Base-by-base conservation (phyloP, 2,329 filamentous ascomycete species). In the Paraphoma chrysanthemicola region DNA sequence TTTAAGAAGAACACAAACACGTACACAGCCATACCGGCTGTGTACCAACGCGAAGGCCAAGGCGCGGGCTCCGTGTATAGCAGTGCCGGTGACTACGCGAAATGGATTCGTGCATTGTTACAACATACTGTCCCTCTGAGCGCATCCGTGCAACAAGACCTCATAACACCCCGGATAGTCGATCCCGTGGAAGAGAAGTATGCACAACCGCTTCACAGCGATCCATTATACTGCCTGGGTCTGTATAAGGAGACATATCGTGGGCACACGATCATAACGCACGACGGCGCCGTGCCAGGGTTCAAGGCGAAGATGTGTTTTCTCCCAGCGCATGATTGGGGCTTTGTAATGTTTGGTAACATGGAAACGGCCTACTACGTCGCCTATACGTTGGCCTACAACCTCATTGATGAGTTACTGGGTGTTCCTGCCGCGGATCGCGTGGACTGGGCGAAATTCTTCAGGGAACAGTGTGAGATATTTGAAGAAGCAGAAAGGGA, bases 31-130 rank as follows among this genome's bases (percentile, higher is more conserved):
- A 51, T 63, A 2, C 62, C 59, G 5, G 49, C 46, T 16, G 53
- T 57, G n/a, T 29, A 46, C 6, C 49, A 55, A 4, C 62, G 66
- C 1, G 67, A 67, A 38, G 60, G 60, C 1, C 52, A 62, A 18
- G 70, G 71, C 39, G 68, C 69, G 2, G 70, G 69, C 9, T 60
- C 45, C 14, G 59, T 71, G 10, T 61, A 64, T 50, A 63, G 52
- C 56, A 63, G 48, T 42, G 63, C 64, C 14, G 17, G 51, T 16
- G 67, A 70, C 56, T 67, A 59, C 46, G 64, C 64, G 7, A 66
- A 59, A 38, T 73, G 66, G 56, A 56, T 74, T 17, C 66, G 62
- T 23, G 65, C 67, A 1, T 54, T 74, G 18, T 44, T 73, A 12
- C 48, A 57, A 17, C 58, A 48, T 3, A 47, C 36, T 6, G 43